phyloP scores from a whole-genome alignment of 768 basidiomycete genomes.

The Stropharia rugosoannulata region DNA sequence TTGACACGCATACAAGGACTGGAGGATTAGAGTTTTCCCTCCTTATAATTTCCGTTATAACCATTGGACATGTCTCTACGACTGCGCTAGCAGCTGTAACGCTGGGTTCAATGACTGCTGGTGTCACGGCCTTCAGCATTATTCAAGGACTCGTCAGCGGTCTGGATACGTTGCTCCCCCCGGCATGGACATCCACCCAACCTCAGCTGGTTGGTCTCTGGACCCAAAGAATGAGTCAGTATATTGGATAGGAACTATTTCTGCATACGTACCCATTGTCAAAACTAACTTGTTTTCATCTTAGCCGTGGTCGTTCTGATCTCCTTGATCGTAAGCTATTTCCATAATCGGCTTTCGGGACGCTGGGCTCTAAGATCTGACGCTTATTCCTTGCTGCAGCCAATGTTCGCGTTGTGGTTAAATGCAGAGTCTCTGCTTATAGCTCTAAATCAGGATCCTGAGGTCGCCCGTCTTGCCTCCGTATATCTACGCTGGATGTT shows the following conservation, averaged over 20 bases:
- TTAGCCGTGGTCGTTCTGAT: background rate
- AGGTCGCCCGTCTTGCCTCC: constrained; percentile 76
- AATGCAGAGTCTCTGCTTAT: constrained; percentile 81
- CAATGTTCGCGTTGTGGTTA: constrained; percentile 73
- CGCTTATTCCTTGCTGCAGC: constrained; percentile 23
- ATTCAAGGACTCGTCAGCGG: constrained; percentile 80
- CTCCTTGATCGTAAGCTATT: no score
- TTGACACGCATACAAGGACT: no score
- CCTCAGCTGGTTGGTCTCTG: constrained; percentile 87
- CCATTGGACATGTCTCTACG: constrained; percentile 86
- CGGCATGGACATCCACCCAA: constrained; percentile 85
- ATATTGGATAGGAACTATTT: background rate
- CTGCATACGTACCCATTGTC: background rate
- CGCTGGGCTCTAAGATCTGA: background rate
- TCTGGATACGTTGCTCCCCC: constrained; percentile 87
- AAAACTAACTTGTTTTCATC: background rate
- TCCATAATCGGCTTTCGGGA: no score
- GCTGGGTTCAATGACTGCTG: constrained; percentile 68
- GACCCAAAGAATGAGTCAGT: constrained; percentile 80
- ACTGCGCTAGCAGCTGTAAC: constrained; percentile 82
- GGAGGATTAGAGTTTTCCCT: constrained; percentile 73
- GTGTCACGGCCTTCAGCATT: constrained; percentile 70
- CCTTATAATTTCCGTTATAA: constrained; percentile 73
- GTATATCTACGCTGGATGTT: constrained; percentile 75
- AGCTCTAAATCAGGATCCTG: constrained; percentile 74